These are phyloP conservation scores for Fusarium goolgardi DNA, from an alignment of 2,329 filamentous ascomycete species.

Conservation along the genomic window DNA sequence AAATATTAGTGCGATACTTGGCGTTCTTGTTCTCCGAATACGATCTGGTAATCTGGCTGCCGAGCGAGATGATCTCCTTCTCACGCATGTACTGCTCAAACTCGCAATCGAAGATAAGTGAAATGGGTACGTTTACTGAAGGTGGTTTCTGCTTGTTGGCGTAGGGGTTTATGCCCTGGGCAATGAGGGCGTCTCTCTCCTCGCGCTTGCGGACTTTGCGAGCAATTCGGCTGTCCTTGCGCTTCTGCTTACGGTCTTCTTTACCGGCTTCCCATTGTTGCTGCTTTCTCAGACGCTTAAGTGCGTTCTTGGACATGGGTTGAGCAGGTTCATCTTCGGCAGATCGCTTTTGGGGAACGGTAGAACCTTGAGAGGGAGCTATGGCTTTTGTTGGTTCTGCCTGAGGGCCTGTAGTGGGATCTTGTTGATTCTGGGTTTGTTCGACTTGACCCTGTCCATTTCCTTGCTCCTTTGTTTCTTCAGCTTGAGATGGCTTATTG, in stretches of 20 bases:
- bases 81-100: slow-evolving; percentile 93
- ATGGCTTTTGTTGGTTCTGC: neutral
- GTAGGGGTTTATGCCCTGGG: slow-evolving; percentile 58
- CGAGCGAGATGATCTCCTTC: slow-evolving; percentile 84
- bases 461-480: neutral
- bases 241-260: slow-evolving; percentile 64
- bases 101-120: slow-evolving; percentile 88
- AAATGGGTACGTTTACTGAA: slow-evolving; percentile 74
- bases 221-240: slow-evolving; percentile 66
- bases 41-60: slow-evolving; percentile 83
- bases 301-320: slow-evolving; percentile 82
- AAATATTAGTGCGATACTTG: slow-evolving; percentile 75
- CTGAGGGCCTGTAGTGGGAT: neutral
- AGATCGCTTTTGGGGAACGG: slow-evolving; percentile 8
- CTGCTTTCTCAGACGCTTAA: slow-evolving; percentile 80
- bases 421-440: neutral
- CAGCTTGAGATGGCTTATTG: neutral
- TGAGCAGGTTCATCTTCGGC: slow-evolving; percentile 25
- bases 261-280: slow-evolving; percentile 81
- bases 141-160: slow-evolving; percentile 51
- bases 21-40: slow-evolving; percentile 88
- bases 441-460: neutral
- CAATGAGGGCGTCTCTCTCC: slow-evolving; percentile 62
- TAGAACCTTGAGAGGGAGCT: slow-evolving; percentile 7
- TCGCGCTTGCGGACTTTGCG: slow-evolving; percentile 61